Evolutionary conservation across 2,329 filamentous ascomycete genomes (phyloP).

Genomic region (Mycosphaerella sp.): DNA sequence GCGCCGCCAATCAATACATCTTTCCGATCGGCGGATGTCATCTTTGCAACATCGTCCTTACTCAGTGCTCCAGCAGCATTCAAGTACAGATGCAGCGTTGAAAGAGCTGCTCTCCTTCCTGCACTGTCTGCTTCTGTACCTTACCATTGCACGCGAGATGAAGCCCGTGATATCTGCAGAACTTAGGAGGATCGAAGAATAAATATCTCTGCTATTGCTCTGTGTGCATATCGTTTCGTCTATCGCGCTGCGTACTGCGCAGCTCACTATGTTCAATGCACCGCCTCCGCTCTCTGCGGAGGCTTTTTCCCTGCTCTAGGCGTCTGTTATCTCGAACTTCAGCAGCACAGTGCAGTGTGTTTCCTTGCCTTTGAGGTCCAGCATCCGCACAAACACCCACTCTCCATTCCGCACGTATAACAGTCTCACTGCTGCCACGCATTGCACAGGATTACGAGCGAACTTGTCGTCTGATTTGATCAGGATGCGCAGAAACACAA

Average conservation of each 20-base stretch:
- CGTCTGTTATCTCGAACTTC: constrained; percentile 52
- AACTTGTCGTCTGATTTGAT: constrained; percentile 63
- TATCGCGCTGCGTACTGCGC: neutral
- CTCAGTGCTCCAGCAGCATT: constrained; percentile 18
- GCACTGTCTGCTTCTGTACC: neutral
- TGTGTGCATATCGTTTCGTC: neutral
- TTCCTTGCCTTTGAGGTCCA: constrained; percentile 59
- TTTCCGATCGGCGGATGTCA: constrained; percentile 28
- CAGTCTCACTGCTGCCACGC: constrained; percentile 55
- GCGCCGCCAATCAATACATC: constrained; percentile 46
- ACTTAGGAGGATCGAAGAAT: too few relatives aligned
- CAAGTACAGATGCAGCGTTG: constrained; percentile 51
- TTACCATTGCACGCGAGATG: too few relatives aligned
- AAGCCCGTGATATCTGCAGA: too few relatives aligned
- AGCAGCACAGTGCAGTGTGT: constrained; percentile 58
- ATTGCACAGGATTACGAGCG: constrained; percentile 56
- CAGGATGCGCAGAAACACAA: constrained; percentile 58
- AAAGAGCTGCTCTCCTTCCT: constrained; percentile 47
- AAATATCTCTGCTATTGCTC: neutral
- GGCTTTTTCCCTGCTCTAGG: neutral
- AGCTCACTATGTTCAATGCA: neutral
- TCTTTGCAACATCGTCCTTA: constrained; percentile 16
- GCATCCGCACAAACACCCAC: constrained; percentile 60
- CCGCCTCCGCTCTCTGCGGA: neutral
- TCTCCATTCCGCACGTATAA: constrained; percentile 48